A percentile compares a stretch with the other conserved stretches of the same genome.
Conservation (phyloP, 306 rosid species). For the Cicer yamashitae region DNA sequence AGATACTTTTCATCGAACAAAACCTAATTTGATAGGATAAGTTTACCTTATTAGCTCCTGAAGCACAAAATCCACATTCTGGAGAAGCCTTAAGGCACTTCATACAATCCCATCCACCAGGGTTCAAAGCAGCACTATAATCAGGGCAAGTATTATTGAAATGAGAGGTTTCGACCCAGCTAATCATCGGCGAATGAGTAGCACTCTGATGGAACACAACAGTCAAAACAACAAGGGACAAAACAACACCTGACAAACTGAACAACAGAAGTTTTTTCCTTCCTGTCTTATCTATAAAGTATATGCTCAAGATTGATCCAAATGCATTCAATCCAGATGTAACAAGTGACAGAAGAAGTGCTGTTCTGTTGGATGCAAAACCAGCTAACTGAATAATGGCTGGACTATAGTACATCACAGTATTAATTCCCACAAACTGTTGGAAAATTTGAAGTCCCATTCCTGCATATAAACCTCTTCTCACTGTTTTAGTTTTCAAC, state of each 20-base stretch:
- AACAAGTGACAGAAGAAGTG: conserved; percentile 64
- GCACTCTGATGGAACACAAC: conserved; percentile 49
- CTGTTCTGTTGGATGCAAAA: conserved; percentile 57
- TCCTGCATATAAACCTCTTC: conserved; percentile 63
- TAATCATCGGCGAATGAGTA: conserved; percentile 54
- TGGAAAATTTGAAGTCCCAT: conserved; percentile 73
- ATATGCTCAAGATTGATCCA: conserved; percentile 65
- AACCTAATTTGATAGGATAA: neutral
- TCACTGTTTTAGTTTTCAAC: conserved; percentile 55
- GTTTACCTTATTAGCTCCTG: conserved; percentile 49
- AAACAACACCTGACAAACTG: conserved; percentile 54
- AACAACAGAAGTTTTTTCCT: conserved; percentile 59
- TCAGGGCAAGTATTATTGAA: conserved; percentile 61
- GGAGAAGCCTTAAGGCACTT: conserved; percentile 64
- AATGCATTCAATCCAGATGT: conserved; percentile 61
- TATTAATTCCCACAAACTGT: conserved; percentile 70
- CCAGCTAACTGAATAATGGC: conserved; percentile 67
- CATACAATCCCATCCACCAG: conserved; percentile 56
- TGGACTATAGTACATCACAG: conserved; percentile 72
- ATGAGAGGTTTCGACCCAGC: conserved; percentile 36
- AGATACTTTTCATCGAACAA: too few species aligned
- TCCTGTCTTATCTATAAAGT: conserved; percentile 60
- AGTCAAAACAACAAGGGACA: conserved; percentile 54
- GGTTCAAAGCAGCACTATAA: conserved; percentile 26
- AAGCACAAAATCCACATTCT: conserved; percentile 64